phyloP scores from a whole-genome alignment of 2,329 filamentous ascomycete species.

The Scedosporium minutisporum region DNA sequence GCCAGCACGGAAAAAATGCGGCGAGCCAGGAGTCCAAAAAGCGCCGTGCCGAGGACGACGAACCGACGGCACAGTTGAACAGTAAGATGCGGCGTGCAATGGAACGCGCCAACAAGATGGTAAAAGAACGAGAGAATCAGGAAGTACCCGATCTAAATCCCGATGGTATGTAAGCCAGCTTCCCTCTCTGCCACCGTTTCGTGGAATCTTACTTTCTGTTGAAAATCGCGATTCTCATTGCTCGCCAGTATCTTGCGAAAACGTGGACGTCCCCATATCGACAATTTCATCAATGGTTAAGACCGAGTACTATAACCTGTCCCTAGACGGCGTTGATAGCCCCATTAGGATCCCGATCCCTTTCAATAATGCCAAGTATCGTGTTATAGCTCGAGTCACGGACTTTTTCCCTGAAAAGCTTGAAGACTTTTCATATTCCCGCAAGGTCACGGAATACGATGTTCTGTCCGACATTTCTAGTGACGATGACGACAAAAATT shows the following conservation, averaged over 20 bases:
- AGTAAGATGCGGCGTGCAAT: conserved; percentile 15
- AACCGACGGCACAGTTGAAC: conserved; percentile 17
- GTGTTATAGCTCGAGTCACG: conserved; percentile 62
- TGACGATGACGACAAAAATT: conserved; percentile 17
- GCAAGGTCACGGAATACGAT: conserved; percentile 34
- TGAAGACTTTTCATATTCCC: conserved; percentile 56
- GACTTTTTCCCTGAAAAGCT: conserved; percentile 67
- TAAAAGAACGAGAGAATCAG: conserved; percentile 3
- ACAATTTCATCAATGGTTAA: conserved; percentile 25
- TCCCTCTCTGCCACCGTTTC: not conserved
- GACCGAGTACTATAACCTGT: conserved; percentile 29
- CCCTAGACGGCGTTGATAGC: conserved; percentile 25
- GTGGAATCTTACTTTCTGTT: not conserved
- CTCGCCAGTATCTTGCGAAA: conserved; percentile 19
- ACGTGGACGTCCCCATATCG: not conserved
- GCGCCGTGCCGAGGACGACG: conserved; percentile 10
- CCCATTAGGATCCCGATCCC: conserved; percentile 40
- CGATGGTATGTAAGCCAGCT: conserved; percentile 15
- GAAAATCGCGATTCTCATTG: conserved; percentile 10
- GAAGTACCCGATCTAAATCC: conserved; percentile 18
- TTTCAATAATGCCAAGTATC: conserved; percentile 66
- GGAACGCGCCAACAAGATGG: conserved; percentile 10
- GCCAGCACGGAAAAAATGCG: conserved; percentile 21
- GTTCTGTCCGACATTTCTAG: conserved; percentile 33
- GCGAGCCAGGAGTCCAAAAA: not conserved